Evolutionary conservation across 148 eudicot species (phyloP), one percentile per base, ranked within the genome.

Genomic region (Amaranthus cruentus): DNA sequence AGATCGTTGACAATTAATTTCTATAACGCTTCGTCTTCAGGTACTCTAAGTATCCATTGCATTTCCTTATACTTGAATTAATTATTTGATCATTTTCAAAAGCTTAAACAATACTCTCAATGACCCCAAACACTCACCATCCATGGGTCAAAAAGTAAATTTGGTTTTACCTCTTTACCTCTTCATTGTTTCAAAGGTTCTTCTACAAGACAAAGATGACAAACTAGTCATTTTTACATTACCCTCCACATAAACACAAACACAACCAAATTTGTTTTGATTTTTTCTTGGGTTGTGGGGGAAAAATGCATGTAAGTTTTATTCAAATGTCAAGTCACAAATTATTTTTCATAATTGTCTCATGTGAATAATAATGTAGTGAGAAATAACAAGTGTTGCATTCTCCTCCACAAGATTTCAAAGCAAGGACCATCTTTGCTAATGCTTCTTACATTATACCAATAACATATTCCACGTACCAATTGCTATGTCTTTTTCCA

Each of bases 161-260:
- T 3, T 0, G 5, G 12, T 38, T 28, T 28, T 28, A 28, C 38
- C 38, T 28, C 38, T 28, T 62, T 8, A 62, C 66, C 66, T 62
- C 48, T 62, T 62, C 66, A 62, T 62, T 5, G n/a, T 62, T 14
- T 62, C 66, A 62, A 62, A 62, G 66, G 66, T 9, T 62, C 48
- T 42, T 62, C 48, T 48, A 43, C n/a, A 42, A 62, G 66, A 62
- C 66, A 9, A 62, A 62, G 43, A 62, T 47, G 48, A 43, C 46
- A 43, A 18, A 10, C 1, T 42, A 28, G 38, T 28, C 38, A 11
- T 62, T 21, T 18, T 3, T 60, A 60, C 44, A 60, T n/a, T 58
- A n/a, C 62, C 62, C 62, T 18, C 62, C 62, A 58, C 62, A 58
- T 8, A 18, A 60, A 2, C 64, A 60, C 5, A 60, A 28, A 28